phyloP scores from a whole-genome alignment of 352 stramenopile species.

The Globisporangium sylvaticum region DNA sequence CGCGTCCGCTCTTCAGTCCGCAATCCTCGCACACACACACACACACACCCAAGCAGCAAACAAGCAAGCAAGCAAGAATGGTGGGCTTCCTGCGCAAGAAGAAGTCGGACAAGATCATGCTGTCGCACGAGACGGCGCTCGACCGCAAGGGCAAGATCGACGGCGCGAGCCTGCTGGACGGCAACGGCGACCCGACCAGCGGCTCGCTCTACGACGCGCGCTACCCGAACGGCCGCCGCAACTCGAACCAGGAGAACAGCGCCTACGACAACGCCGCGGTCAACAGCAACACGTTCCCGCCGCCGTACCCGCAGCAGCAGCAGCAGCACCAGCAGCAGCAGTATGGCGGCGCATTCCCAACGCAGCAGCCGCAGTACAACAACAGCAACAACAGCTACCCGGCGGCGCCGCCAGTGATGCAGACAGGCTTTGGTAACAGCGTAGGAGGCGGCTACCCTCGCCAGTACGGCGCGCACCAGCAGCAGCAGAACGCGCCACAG shows the following conservation, averaged over 20 bases:
- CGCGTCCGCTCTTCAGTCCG: slow-evolving; percentile 7
- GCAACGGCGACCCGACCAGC: slow-evolving; percentile 71
- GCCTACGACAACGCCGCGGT: slow-evolving; percentile 13
- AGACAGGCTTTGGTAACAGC: slow-evolving; percentile 21
- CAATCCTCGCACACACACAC: background rate
- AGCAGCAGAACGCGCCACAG: slow-evolving; percentile 17
- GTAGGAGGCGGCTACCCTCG: slow-evolving; percentile 40
- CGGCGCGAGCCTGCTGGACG: slow-evolving; percentile 76
- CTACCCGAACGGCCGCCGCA: slow-evolving; percentile 30
- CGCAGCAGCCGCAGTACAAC: slow-evolving; percentile 7
- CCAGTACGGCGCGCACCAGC: slow-evolving; percentile 36
- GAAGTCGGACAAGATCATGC: slow-evolving; percentile 66
- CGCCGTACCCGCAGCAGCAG: slow-evolving; percentile 45
- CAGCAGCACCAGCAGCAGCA: slow-evolving; percentile 24
- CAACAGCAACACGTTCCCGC: slow-evolving; percentile 44
- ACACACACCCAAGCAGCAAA: slow-evolving; percentile 3
- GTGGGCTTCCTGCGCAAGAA: slow-evolving; percentile 86
- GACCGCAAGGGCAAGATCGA: slow-evolving; percentile 85
- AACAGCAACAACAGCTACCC: slow-evolving; percentile 5
- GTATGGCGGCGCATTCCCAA: slow-evolving; percentile 22
- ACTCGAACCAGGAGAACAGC: slow-evolving; percentile 62
- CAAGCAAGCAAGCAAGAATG: slow-evolving; percentile 24
- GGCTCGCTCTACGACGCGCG: slow-evolving; percentile 64
- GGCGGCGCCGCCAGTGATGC: slow-evolving; percentile 12
- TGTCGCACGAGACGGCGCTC: slow-evolving; percentile 68